Evolutionary conservation across 1,284 basidiomycete genomes (phyloP), one percentile per base, ranked within the genome.

Genomic region (Leccinum colubrinum): DNA sequence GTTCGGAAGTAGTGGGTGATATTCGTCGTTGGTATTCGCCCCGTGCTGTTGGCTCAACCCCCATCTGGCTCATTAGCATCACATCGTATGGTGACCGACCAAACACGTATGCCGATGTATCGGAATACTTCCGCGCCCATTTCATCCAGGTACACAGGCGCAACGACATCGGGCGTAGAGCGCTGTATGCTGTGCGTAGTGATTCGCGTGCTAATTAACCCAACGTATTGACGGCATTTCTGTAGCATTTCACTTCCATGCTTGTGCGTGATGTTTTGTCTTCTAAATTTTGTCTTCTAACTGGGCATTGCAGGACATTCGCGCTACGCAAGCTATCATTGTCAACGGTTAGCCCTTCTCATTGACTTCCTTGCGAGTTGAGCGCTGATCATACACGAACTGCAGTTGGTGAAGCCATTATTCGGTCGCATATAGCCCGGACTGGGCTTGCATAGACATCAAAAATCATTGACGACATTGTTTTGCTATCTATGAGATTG

Each of bases 111-210:
- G 83, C 86, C 65, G 84, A 84, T 51, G 90, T 88, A 15, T 83
- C 88, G 55, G 84, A 88, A 62, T 93, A 93, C 71, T 93, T 93
- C 78, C 83, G 86, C 41, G 84, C 87, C 27, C 91, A 93, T 70
- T 92, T 92, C 70, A 78, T 87, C 51, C 87, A 90, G 68, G 86
- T 86, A 20, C 88, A 92, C 72, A 79, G 82, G 68, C 80, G 84
- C 65, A 86, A 87, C 66, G 87, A 90, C 69, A 75, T 80, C 30
- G 81, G 82, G 6, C 79, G 80, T 62, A 80, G 89, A 48, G 79
- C 80, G 55, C 76, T 91, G 14, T 90, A 86, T 70, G 78, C 84
- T 59, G 88, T 90, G 68, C 75, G 88, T 83, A 37, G 55, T 58
- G 37, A 56, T 60, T 52, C 53, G 55, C 53, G 48, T 37, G 56